Conservation (phyloP, 139 green algal genomes). For the Chlamydomonas applanata region DNA sequence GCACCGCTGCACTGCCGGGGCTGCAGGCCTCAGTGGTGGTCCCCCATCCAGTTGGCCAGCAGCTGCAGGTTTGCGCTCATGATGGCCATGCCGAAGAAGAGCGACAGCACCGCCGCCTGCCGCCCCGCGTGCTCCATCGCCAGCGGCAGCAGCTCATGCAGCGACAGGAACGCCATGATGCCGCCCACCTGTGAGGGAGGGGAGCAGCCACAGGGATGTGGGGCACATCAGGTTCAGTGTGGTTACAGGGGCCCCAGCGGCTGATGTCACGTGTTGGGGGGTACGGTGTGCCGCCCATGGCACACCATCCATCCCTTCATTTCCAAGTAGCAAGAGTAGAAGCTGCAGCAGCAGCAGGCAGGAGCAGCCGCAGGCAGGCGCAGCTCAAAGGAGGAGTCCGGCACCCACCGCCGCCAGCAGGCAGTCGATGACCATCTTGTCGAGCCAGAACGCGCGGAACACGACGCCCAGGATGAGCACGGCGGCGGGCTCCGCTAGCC, state of each 20-base stretch:
- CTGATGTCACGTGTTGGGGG: too few relatives aligned
- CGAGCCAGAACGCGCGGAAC: conserved; percentile 35
- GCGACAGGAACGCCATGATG: conserved; percentile 63
- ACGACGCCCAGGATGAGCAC: conserved; percentile 61
- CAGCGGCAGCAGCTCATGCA: conserved; percentile 69
- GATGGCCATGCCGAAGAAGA: conserved; percentile 68
- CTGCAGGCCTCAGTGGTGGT: conserved; percentile 9
- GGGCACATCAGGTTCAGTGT: too few relatives aligned
- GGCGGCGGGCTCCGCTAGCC: conserved; percentile 63
- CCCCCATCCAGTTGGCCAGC: conserved; percentile 39
- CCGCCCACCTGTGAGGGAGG: conserved; percentile 47
- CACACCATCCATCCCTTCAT: background rate
- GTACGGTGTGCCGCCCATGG: background rate
- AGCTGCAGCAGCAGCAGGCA: background rate
- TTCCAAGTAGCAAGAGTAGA: background rate
- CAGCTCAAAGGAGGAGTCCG: too few relatives aligned
- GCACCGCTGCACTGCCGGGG: too few relatives aligned
- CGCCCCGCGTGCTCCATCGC: conserved; percentile 60
- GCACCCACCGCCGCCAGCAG: conserved; percentile 21
- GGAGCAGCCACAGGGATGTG: too few relatives aligned
- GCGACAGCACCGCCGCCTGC: conserved; percentile 15
- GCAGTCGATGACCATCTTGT: conserved; percentile 35
- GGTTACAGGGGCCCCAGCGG: too few relatives aligned
- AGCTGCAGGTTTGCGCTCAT: conserved; percentile 60
- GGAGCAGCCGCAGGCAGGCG: background rate